phyloP scores from a whole-genome alignment of 495 filamentous ascomycete genomes.

The Rhypophila decipiens region DNA sequence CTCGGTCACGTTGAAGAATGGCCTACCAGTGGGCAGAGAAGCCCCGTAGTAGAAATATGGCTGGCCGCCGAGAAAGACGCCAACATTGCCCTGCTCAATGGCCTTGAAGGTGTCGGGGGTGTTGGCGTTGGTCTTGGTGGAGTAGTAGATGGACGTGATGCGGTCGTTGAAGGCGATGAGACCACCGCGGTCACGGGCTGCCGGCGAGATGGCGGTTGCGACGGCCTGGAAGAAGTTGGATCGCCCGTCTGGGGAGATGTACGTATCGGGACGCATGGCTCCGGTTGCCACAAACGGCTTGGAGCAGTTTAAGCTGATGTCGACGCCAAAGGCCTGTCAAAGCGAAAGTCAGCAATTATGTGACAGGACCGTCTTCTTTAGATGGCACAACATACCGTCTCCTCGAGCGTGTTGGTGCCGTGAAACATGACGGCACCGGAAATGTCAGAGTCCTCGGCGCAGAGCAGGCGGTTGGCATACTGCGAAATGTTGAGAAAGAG shows the following conservation, averaged over 20 bases:
- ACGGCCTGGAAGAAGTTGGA: slow-evolving; percentile 44
- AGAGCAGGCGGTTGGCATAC: slow-evolving; percentile 33
- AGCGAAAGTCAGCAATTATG: no score
- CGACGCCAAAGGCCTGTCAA: slow-evolving; percentile 38
- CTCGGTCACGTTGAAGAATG: slow-evolving; percentile 26
- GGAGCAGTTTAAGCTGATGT: slow-evolving; percentile 39
- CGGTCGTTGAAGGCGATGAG: slow-evolving; percentile 46
- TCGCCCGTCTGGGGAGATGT: slow-evolving; percentile 43
- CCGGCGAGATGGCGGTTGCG: slow-evolving; percentile 32
- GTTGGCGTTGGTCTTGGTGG: slow-evolving; percentile 45
- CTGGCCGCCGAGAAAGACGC: slow-evolving; percentile 35
- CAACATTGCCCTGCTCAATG: slow-evolving; percentile 39
- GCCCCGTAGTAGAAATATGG: slow-evolving; percentile 41
- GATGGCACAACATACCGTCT: slow-evolving; percentile 22
- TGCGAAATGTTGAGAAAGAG: slow-evolving; percentile 38
- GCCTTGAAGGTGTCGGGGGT: slow-evolving; percentile 47
- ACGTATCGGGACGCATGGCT: slow-evolving; percentile 44
- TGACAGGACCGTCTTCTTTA: not conserved
- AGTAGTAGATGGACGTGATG: slow-evolving; percentile 40
- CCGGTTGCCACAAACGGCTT: slow-evolving; percentile 45
- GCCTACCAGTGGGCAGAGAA: slow-evolving; percentile 28
- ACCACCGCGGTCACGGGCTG: slow-evolving; percentile 32
- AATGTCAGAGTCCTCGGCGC: slow-evolving; percentile 32
- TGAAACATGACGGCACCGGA: slow-evolving; percentile 44
- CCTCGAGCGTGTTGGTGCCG: slow-evolving; percentile 46